Evolutionary conservation across 495 filamentous ascomycete genomes (phyloP).

Genomic region (Hyphodiscus hymeniophilus): DNA sequence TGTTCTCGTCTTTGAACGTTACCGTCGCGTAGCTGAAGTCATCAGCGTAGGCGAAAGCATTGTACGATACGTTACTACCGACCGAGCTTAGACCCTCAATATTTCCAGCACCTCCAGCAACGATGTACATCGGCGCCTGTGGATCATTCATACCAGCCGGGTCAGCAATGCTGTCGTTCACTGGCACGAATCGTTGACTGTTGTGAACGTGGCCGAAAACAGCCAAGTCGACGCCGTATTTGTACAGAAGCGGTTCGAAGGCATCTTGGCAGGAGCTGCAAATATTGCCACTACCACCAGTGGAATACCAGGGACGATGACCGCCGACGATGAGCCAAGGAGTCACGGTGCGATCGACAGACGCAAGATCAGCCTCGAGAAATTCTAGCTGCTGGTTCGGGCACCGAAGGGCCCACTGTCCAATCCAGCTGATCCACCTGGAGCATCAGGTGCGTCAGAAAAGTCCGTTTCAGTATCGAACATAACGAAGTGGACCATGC

Average conservation of each 20-base stretch:
- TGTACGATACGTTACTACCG: conserved; percentile 33
- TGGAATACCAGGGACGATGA: conserved; percentile 54
- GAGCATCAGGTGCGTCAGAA: conserved; percentile 26
- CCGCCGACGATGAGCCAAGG: conserved; percentile 51
- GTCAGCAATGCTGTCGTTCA: conserved; percentile 33
- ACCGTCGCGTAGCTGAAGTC: conserved; percentile 45
- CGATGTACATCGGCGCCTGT: conserved; percentile 40
- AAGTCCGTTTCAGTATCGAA: conserved; percentile 49
- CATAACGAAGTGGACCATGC: conserved; percentile 43
- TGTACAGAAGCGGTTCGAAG: conserved; percentile 50
- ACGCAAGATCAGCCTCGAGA: conserved; percentile 38
- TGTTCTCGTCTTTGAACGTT: conserved; percentile 25
- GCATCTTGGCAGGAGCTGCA: conserved; percentile 46
- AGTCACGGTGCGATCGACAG: conserved; percentile 40
- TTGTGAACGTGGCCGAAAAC: conserved; percentile 57
- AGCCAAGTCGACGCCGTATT: conserved; percentile 53
- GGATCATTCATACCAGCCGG: conserved; percentile 37
- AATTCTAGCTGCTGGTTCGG: conserved; percentile 36
- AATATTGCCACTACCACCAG: conserved; percentile 25
- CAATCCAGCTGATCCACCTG: conserved; percentile 35
- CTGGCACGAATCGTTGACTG: conserved; percentile 36
- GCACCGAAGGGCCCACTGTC: conserved; percentile 42
- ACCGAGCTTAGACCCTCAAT: conserved; percentile 35
- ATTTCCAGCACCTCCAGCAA: conserved; percentile 38
- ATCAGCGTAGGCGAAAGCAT: conserved; percentile 47